Evolutionary conservation across 2,329 filamentous ascomycete genomes (phyloP), one percentile per base, ranked within the genome.

Genomic region (Pseudogymnoascus sp.): DNA sequence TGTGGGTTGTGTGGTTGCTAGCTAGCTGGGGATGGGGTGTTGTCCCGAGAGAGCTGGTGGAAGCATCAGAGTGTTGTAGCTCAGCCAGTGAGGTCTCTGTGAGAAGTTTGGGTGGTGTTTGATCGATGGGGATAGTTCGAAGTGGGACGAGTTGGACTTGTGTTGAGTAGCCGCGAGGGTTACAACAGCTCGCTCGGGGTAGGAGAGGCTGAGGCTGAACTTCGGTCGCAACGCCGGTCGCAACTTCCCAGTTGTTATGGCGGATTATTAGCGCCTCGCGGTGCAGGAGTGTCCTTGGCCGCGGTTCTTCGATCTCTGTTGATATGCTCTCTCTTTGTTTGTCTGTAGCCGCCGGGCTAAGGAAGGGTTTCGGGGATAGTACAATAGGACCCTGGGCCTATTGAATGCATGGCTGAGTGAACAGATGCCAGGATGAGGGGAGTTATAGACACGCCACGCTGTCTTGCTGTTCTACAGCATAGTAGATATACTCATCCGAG

Each of bases 1-100:
- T 19, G 48, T 54, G 73, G 16, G 7, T 6, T 54, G n/a, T 19
- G 48, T 23, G n/a, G 7, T 37, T 39, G 14, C 36, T 39, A 6
- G 37, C n/a, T 41, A 41, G n/a, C 37, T 41, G 37, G 37, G n/a
- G 37, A 41, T 41, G 37, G 37, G 37, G n/a, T 41, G 37, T 41
- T 41, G 37, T 41, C 37, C 37, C 37, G 37, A 41, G 37, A 16
- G 37, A 41, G 37, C n/a, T 41, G 37, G n/a, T 41, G 37, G n/a
- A 41, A 41, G 37, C 37, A 41, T 41, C 37, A 41, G 37, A 41
- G 37, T 19, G 37, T 41, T 41, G 8, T 41, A 3, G 19, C 37
- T 41, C 37, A 41, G 37, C n/a, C 37, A 41, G 37, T 41, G 37
- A 41, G 37, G 37, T 41, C 37, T 39, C 37, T 41, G 37, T 41